A percentile compares a stretch with the other conserved stretches of the same genome.
phyloP scores from a whole-genome alignment of 805 yeast species.

The Jamesozyma lodderae region DNA sequence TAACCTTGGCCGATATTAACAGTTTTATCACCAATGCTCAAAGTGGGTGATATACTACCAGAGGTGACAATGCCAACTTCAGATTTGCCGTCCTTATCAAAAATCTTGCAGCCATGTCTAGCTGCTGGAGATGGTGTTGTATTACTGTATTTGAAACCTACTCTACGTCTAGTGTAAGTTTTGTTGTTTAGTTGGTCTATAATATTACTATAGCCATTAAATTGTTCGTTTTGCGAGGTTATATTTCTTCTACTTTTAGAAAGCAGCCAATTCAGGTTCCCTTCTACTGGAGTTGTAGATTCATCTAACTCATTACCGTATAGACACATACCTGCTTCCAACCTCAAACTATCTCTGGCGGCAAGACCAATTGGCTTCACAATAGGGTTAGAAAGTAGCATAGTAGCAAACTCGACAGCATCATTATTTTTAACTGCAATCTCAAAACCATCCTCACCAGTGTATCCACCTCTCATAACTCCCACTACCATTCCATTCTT shows the following conservation, averaged over 20 bases:
- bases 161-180: conserved; percentile 48
- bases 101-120: conserved; percentile 65
- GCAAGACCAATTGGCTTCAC: conserved; percentile 91
- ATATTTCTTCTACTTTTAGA: conserved; percentile 63
- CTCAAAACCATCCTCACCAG: conserved; percentile 98
- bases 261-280: conserved; percentile 81
- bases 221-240: conserved; percentile 31
- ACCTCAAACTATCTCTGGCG: conserved; percentile 91
- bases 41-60: conserved; percentile 60
- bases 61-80: conserved; percentile 48
- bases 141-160: conserved; percentile 54
- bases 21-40: conserved; percentile 33
- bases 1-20: conserved; percentile 89
- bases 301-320: conserved; percentile 90
- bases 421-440: conserved; percentile 59
- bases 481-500: conserved; percentile 43
- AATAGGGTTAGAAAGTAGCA: conserved; percentile 43
- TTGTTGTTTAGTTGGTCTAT: conserved; percentile 64
- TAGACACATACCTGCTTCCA: conserved; percentile 97
- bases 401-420: conserved; percentile 53
- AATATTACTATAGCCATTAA: conserved; percentile 72
- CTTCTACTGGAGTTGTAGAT: conserved; percentile 75
- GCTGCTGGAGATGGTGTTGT: conserved; percentile 97
- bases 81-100: conserved; percentile 42
- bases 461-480: conserved; percentile 92